A percentile compares a stretch with the other conserved stretches of the same genome.
These are phyloP conservation scores for Naganishia kalamii DNA, from an alignment of 768 basidiomycete genomes.

Conservation along the genomic window DNA sequence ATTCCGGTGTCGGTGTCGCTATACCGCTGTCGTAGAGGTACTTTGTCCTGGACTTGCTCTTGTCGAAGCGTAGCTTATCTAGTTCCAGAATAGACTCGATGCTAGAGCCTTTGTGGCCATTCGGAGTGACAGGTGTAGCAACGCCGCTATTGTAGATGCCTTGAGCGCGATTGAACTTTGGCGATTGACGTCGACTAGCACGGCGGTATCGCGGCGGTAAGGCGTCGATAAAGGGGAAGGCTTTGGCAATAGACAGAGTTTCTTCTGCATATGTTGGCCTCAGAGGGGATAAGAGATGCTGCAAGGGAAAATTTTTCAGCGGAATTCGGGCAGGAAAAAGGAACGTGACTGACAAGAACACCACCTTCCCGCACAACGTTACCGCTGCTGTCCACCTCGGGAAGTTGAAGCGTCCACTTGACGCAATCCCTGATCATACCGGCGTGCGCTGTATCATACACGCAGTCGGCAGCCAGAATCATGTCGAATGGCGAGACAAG, in stretches of 20 bases:
- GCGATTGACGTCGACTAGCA: background rate
- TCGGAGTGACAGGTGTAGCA: constrained; percentile 9
- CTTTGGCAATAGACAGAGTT: constrained; percentile 38
- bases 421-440: constrained; percentile 39
- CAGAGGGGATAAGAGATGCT: constrained; percentile 45
- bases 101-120: constrained; percentile 1
- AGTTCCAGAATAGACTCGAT: constrained; percentile 3
- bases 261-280: constrained; percentile 45
- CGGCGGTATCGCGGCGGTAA: constrained; percentile 6
- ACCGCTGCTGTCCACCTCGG: constrained; percentile 26
- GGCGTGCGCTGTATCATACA: constrained; percentile 45
- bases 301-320: background rate
- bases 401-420: constrained; percentile 35
- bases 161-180: constrained; percentile 1
- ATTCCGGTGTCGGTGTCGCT: constrained; percentile 21
- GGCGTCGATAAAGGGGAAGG: constrained; percentile 33
- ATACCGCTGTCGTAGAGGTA: constrained; percentile 25
- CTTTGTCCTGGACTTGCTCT: constrained; percentile 29
- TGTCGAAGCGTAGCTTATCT: constrained; percentile 12
- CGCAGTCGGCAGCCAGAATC: constrained; percentile 44
- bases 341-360: constrained; percentile 40
- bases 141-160: background rate
- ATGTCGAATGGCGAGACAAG: constrained; percentile 36
- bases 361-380: constrained; percentile 32
- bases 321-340: background rate